Evolutionary conservation across 495 filamentous ascomycete species (phyloP).

Genomic region (Penicillium parvum): DNA sequence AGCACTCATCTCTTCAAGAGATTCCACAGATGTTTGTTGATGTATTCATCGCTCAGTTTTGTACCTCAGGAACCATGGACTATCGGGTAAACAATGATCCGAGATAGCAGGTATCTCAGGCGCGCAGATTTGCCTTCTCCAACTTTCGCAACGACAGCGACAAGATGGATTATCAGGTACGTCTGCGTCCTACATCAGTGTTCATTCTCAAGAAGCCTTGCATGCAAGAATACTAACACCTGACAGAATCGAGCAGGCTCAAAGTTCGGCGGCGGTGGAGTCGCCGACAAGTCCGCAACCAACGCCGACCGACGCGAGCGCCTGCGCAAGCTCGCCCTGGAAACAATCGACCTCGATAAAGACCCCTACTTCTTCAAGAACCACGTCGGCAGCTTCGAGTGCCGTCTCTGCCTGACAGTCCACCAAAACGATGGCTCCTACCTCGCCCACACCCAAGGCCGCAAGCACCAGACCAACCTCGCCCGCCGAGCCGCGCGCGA

Average conservation of each 20-base stretch:
- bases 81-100: no score
- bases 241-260: slow-evolving; percentile 88
- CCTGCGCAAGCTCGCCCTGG: slow-evolving; percentile 93
- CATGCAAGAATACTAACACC: slow-evolving; percentile 8
- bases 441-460: slow-evolving; percentile 96
- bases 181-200: slow-evolving; percentile 8
- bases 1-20: slow-evolving; percentile 7
- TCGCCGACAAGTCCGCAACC: slow-evolving; percentile 85
- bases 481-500: slow-evolving; percentile 91
- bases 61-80: slow-evolving; percentile 4
- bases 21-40: background rate
- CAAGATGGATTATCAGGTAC: slow-evolving; percentile 60
- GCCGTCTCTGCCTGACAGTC: slow-evolving; percentile 95
- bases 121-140: slow-evolving; percentile 17
- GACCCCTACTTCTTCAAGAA: slow-evolving; percentile 99
- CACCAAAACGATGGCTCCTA: slow-evolving; percentile 99
- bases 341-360: slow-evolving; percentile 98
- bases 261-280: slow-evolving; percentile 96
- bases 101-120: slow-evolving; percentile 20
- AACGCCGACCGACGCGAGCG: slow-evolving; percentile 97
- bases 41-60: background rate
- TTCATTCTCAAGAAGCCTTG: no score
- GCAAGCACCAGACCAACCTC: slow-evolving; percentile 99
- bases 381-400: slow-evolving; percentile 97
- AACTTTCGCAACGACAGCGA: slow-evolving; percentile 9